Base-by-base conservation (phyloP, 768 basidiomycete species). In the Naematelia encephala region DNA sequence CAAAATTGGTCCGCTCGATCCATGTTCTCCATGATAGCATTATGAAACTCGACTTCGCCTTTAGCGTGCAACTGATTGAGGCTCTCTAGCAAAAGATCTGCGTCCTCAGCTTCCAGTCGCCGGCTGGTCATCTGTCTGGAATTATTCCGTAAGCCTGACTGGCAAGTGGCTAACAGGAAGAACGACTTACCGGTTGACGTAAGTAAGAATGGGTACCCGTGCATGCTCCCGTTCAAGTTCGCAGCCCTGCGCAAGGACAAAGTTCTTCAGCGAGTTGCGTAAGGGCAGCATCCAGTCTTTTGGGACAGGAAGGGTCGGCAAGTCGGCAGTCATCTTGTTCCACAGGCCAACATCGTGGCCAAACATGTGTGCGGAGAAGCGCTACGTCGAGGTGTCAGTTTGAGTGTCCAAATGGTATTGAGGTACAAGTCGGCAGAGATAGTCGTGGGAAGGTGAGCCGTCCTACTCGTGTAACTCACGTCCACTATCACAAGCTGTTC, bases 271-370 rank as follows among this genome's bases (percentile, higher is more conserved):
- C 4, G 51, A 29, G 34, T 52, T 30, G 4, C 51, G 27, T 19
- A 72, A 49, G 4, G 70, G 70, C 25, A 57, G 51, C 70, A 62
- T 63, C 70, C 70, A 72, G 42, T 59, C 49, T 3, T 51, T 11
- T 4, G 65, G 62, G 2, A 60, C 57, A 1, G 57, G 44, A 3
- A 72, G 42, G 19, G 28, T 27, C 4, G 56, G 43, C 5, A 72
- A 21, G 51, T 72, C 68, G 21, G 59, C 63, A 0, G 67, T 67
- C 65, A 66, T 64, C 51, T 67, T 69, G 54, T 72, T 72, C 59
- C 61, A 69, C 23, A 29, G 14, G n/a, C 29, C 19, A 5, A 29
- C 29, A n/a, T 62, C 45, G 45, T 48, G 30, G 52, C 63, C 44
- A 62, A 57, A 5, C 19, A 26, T 27, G 39, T 67, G 66, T 2